Base-by-base conservation (phyloP, 2,329 filamentous ascomycete species). In the Zelopaecilomyces penicillatus region DNA sequence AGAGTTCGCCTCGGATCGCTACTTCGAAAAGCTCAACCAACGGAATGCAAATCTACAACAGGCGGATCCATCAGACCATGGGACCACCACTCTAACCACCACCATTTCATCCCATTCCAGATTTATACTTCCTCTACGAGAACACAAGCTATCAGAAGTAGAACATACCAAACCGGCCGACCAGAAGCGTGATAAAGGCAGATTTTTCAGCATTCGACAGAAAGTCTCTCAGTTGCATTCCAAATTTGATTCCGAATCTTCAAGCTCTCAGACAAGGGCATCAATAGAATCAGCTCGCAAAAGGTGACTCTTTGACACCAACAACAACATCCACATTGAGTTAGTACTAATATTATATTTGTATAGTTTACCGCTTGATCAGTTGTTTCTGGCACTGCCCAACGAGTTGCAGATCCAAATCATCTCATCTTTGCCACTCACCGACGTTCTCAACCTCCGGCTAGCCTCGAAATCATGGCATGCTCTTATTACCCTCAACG, bases 1-100 rank as follows among this genome's bases (percentile, higher is more conserved):
- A 48, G 80, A 83, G 61, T 83, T 83, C 64, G 80, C 78, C 49
- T 83, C 80, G 37, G 70, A 76, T 61, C 75, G 75, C 51, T 83
- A 80, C 57, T 78, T 82, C 52, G 72, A 74, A 44, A 83, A 83
- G 63, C 61, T 82, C 49, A 71, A 67, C 46, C 74, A 79, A 63
- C 71, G 67, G 54, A 75, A 64, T 59, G 71, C 68, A 57, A 49
- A 30, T 31, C 65, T 73, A 30, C 68, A 64, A 51, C 65, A 65
- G 12, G 49, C 49, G 31, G 44, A 52, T 45, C 12, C 52, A 30
- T 50, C 57, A 41, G 33, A 47, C 6, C 45, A 48, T 10, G 40
- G 42, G 19, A 45, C 51, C 31, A 45, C 55, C 12, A 39, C 48
- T 10, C 52, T 55, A 41, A 45, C 55, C 2, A 36, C 58, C n/a